Percentiles rank a stretch among this genome's conserved stretches.
These are phyloP conservation scores for Rosa rugosa DNA, from an alignment of 306 rosid species.

Conservation along the genomic window DNA sequence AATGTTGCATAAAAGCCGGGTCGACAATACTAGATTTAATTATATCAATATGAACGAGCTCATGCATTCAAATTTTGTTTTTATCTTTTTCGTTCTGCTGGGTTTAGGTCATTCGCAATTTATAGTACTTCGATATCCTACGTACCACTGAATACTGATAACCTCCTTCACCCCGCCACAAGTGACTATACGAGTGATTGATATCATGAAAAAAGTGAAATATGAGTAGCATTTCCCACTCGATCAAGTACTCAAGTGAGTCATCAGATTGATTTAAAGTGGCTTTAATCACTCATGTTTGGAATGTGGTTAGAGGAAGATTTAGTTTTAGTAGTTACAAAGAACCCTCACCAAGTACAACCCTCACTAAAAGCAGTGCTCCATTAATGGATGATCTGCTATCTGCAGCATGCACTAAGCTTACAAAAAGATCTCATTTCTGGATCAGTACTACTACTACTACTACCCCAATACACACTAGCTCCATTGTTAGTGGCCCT, in stretches of 20 bases:
- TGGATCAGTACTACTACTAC: neutral
- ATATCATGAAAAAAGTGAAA: neutral
- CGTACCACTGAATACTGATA: too few species aligned
- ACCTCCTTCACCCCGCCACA: too few species aligned
- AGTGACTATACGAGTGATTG: neutral
- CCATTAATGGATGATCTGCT: neutral
- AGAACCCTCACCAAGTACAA: neutral
- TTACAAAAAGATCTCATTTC: neutral
- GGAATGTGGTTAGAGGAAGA: neutral
- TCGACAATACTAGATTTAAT: too few species aligned
- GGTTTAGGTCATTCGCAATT: neutral
- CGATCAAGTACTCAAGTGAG: neutral
- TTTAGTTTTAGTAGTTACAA: neutral
- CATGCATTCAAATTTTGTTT: neutral
- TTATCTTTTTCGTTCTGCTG: neutral
- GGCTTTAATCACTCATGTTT: neutral
- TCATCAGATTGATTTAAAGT: neutral
- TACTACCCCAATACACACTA: neutral
- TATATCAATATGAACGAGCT: too few species aligned
- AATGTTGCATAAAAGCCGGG: too few species aligned
- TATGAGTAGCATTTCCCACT: neutral
- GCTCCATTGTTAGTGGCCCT: neutral
- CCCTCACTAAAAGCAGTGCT: neutral
- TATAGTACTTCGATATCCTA: neutral
- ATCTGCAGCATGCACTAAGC: conserved; percentile 3